Evolutionary conservation across 2,329 filamentous ascomycete species (phyloP), one percentile per base, ranked within the genome.

Genomic region (Colletotrichum scovillei): DNA sequence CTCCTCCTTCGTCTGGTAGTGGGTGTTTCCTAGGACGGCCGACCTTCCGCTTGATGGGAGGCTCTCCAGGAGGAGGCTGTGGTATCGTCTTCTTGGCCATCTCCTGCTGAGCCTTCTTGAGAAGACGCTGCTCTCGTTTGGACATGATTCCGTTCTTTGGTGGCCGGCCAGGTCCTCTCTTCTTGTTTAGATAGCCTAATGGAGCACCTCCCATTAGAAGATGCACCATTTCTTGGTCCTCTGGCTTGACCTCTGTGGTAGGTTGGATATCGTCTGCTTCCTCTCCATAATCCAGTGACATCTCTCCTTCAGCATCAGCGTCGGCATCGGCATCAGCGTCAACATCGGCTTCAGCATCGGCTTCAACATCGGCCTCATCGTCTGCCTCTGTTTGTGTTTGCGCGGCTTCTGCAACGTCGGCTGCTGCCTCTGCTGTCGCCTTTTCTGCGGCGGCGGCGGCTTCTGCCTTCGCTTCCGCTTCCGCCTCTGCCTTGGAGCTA

Each of bases 61-160:
- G 87, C 72, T 89, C 87, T 5, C 84, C 81, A 1, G 84, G 83
- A 5, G 85, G 84, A 19, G 83, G 82, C 72, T 86, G 86, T 8
- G 87, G 85, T 38, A 86, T 76, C 5, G 85, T 87, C 78, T 89
- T 88, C 81, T 87, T 88, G 26, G 86, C 86, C 76, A 82, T 82
- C 74, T 89, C 88, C 75, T 87, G 85, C 53, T 84, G 81, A 73
- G 88, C 85, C 80, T 92, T 93, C 82, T 92, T 90, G 8, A 91
- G 87, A 60, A 91, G 81, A 22, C 90, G 87, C 76, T 92, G 88
- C 78, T 95, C 92, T 69, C 94, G 88, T 82, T 95, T 95, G 1
- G 93, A 95, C 90, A 95, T 94, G 79, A 95, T 89, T 32, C 94
- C 94, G 78, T 95, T 93, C 84, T 95, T 95, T 0, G 94, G 94